These are phyloP conservation scores for Cyberlindnera galapagoensis DNA, from an alignment of 805 yeast species.

Conservation along the genomic window DNA sequence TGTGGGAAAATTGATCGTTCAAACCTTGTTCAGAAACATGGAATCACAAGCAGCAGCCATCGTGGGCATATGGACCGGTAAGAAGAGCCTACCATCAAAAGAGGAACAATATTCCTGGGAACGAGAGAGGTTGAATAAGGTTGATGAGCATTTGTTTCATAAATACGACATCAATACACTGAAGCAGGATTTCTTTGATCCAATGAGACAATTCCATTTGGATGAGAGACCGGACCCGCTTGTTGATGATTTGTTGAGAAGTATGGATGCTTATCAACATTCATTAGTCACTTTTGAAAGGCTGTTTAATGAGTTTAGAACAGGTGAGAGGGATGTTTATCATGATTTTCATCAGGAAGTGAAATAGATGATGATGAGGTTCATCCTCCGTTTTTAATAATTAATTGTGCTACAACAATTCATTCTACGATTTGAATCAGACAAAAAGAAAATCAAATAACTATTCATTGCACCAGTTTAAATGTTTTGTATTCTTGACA, in stretches of 20 bases:
- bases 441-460: no score
- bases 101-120: slow-evolving; percentile 36
- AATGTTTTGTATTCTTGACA: no score
- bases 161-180: slow-evolving; percentile 27
- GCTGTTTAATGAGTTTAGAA: slow-evolving; percentile 17
- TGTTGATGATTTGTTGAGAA: slow-evolving; percentile 17
- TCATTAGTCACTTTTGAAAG: slow-evolving; percentile 17
- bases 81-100: slow-evolving; percentile 31
- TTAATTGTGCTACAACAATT: no score
- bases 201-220: slow-evolving; percentile 23
- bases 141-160: slow-evolving; percentile 26
- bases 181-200: slow-evolving; percentile 25
- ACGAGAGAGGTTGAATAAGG: slow-evolving; percentile 19
- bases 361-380: no score
- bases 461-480: no score
- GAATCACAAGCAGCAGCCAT: slow-evolving; percentile 49
- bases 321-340: slow-evolving; percentile 9
- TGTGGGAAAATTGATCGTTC: slow-evolving; percentile 34
- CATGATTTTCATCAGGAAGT: slow-evolving; percentile 10
- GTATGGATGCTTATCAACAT: slow-evolving; percentile 8
- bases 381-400: no score
- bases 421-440: no score
- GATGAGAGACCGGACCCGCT: slow-evolving; percentile 29
- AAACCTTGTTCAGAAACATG: slow-evolving; percentile 41
- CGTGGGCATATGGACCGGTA: slow-evolving; percentile 50